phyloP scores from a whole-genome alignment of 306 rosid genomes.

The Ormosia emarginata region DNA sequence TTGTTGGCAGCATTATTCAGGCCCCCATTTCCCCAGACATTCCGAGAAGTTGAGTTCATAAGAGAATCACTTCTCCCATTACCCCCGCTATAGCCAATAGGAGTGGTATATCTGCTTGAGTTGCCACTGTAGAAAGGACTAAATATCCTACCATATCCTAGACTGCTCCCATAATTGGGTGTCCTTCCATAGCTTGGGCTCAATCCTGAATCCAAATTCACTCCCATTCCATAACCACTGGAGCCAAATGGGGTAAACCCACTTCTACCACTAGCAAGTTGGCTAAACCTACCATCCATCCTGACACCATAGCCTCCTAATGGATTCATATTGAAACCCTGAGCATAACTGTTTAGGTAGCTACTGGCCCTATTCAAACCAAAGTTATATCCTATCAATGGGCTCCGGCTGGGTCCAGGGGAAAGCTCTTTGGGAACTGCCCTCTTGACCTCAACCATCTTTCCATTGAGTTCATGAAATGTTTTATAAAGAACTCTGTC shows the following conservation, averaged over 20 bases:
- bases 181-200: constrained; percentile 60
- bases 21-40: constrained; percentile 75
- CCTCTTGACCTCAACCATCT: constrained; percentile 95
- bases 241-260: constrained; percentile 61
- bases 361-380: constrained; percentile 61
- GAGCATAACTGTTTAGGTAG: constrained; percentile 66
- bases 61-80: constrained; percentile 64
- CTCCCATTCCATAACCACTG: constrained; percentile 61
- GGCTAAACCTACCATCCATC: constrained; percentile 81
- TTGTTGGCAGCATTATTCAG: constrained; percentile 43
- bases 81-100: constrained; percentile 63
- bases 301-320: constrained; percentile 69
- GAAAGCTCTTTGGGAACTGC: constrained; percentile 92
- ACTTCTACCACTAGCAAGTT: constrained; percentile 55
- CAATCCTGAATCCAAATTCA: constrained; percentile 68
- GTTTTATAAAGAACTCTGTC: constrained; percentile 78
- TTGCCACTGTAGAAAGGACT: constrained; percentile 66
- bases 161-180: constrained; percentile 56
- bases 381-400: constrained; percentile 66
- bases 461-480: constrained; percentile 88
- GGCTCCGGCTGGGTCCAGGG: constrained; percentile 73
- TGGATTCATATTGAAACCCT: constrained; percentile 69
- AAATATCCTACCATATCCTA: constrained; percentile 63
- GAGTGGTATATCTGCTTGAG: constrained; percentile 66
- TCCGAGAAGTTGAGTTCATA: constrained; percentile 56